Evolutionary conservation across 208 protist genomes (phyloP).

Genomic region (Lotmaria passim): DNA sequence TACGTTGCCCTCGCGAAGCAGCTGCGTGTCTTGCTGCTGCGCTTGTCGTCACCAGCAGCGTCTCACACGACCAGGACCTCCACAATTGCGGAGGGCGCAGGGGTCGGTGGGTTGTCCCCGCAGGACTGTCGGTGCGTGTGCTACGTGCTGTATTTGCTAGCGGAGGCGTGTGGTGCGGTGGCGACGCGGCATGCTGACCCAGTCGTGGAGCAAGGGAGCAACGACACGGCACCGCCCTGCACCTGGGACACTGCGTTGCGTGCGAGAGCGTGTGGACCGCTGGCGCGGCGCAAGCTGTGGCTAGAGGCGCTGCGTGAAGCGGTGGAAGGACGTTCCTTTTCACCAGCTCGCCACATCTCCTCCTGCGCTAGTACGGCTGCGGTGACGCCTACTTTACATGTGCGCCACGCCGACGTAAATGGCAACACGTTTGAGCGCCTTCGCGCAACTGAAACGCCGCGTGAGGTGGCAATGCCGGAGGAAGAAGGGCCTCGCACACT

Average conservation of each 20-base stretch:
- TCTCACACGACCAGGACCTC: neutral
- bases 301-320: conserved; percentile 30
- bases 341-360: too few relatives aligned
- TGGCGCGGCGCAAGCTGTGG: conserved; percentile 43
- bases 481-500: neutral
- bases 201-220: conserved; percentile 13
- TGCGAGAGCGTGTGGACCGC: conserved; percentile 18
- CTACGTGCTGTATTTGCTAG: conserved; percentile 38
- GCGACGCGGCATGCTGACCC: conserved; percentile 34
- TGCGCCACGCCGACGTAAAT: conserved; percentile 21
- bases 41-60: conserved; percentile 2
- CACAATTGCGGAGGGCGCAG: neutral
- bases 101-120: neutral
- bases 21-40: conserved; percentile 10
- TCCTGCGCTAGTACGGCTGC: too few relatives aligned
- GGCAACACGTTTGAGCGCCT: neutral
- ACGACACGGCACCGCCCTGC: too few relatives aligned
- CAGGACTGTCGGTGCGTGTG: conserved; percentile 18
- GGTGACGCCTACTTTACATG: conserved; percentile 41
- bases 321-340: conserved; percentile 1
- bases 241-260: neutral
- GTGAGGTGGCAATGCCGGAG: neutral
- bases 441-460: neutral
- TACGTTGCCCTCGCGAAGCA: conserved; percentile 41
- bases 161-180: conserved; percentile 41